Conservation (phyloP, 2,329 filamentous ascomycete species). For the Penicillium sp. region DNA sequence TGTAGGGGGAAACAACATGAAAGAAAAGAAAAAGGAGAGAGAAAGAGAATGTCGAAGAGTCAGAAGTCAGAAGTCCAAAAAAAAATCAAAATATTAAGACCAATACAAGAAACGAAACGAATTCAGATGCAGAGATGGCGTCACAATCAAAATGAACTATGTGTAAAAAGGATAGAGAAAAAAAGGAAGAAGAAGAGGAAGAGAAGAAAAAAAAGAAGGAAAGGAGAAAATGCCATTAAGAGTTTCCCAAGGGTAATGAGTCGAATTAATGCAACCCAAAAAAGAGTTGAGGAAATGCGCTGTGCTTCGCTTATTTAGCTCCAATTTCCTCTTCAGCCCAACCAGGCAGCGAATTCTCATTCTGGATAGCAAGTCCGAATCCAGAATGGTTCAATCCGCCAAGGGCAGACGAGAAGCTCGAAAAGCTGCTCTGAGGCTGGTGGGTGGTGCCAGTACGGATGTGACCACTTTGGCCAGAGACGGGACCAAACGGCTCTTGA, state of each 20-base stretch:
- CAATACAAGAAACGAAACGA: conserved; percentile 40
- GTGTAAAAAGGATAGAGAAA: conserved; percentile 19
- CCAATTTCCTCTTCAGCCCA: conserved; percentile 69
- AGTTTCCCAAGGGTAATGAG: conserved; percentile 22
- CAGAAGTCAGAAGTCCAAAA: conserved; percentile 4
- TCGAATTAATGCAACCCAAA: conserved; percentile 19
- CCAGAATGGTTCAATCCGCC: conserved; percentile 61
- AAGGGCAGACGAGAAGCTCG: conserved; percentile 62
- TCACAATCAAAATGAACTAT: conserved; percentile 24
- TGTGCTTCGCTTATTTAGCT: conserved; percentile 59
- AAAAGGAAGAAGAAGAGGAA: conserved; percentile 18
- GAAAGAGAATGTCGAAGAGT: conserved; percentile 27
- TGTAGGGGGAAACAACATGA: conserved; percentile 28
- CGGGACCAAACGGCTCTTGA: conserved; percentile 59
- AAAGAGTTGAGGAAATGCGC: conserved; percentile 8
- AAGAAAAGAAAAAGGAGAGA: conserved; percentile 20
- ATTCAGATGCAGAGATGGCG: conserved; percentile 27
- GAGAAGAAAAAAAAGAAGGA: conserved; percentile 9
- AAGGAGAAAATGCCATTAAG: conserved; percentile 25
- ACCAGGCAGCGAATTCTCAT: conserved; percentile 61
- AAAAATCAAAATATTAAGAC: conserved; percentile 32
- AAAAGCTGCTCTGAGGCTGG: conserved; percentile 58
- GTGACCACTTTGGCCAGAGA: conserved; percentile 39
- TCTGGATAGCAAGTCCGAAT: conserved; percentile 64
- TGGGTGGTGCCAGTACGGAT: conserved; percentile 42